Percentiles rank a stretch among this genome's conserved stretches.
Evolutionary conservation across 805 yeast genomes (phyloP).

Genomic region (Saccharomycopsis sp.): DNA sequence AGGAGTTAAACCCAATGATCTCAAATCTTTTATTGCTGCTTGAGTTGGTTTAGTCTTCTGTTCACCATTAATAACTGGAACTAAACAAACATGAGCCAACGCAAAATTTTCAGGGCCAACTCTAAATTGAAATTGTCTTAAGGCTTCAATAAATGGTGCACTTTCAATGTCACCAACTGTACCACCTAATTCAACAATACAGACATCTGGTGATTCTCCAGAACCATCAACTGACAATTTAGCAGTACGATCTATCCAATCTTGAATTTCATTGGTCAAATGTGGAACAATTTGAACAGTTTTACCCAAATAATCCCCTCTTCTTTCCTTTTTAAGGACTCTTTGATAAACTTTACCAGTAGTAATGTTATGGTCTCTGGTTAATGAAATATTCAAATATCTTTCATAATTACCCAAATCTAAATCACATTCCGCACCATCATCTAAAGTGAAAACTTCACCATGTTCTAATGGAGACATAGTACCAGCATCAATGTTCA

Average conservation of each 20-base stretch:
- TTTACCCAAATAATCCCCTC: constrained; percentile 95
- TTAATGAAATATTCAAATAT: constrained; percentile 86
- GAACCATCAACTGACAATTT: constrained; percentile 85
- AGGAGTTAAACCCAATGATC: constrained; percentile 90
- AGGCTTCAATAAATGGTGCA: constrained; percentile 98
- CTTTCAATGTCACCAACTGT: constrained; percentile 99
- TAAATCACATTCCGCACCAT: constrained; percentile 98
- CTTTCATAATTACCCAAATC: constrained; percentile 98
- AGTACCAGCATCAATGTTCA: constrained; percentile 99
- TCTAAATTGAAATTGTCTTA: constrained; percentile 97
- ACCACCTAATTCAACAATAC: constrained; percentile 97
- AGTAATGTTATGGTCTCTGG: constrained; percentile 92
- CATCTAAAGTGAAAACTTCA: constrained; percentile 95
- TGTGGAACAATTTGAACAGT: constrained; percentile 99
- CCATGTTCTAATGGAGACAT: constrained; percentile 99
- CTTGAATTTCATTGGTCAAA: constrained; percentile 94
- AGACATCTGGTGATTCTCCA: constrained; percentile 87
- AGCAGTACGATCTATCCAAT: constrained; percentile 94
- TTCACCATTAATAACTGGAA: constrained; percentile 97
- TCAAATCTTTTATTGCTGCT: constrained; percentile 95
- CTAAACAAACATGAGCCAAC: constrained; percentile 91
- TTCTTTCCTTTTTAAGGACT: constrained; percentile 91
- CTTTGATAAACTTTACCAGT: constrained; percentile 95
- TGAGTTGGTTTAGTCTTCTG: constrained; percentile 99
- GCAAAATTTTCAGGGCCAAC: constrained; percentile 94